Evolutionary conservation across 257 asterid genomes (phyloP), one percentile per base, ranked within the genome.

Genomic region (Coffea eugenioides): DNA sequence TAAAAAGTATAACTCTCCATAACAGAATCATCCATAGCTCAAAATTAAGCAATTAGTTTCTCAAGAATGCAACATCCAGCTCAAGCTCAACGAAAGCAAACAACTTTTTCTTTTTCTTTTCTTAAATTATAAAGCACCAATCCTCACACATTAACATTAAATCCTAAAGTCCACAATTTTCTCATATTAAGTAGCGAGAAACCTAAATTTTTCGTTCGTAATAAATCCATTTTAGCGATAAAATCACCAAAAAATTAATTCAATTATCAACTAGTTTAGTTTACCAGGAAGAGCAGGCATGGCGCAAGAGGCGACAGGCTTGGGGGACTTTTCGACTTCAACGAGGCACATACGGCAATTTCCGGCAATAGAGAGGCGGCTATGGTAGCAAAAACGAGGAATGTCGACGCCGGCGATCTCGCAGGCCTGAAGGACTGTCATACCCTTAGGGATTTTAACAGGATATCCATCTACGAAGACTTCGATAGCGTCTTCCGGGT

Each of bases 331-430:
- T 86, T 95, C 97, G 75, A 94, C 98, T 87, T 94, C 98, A 18
- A 94, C 97, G 65, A 93, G 97, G 83, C 98, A 94, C 98, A 94
- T 94, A 52, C 98, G 93, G 86, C 98, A 94, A 71, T 94, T 93
- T 3, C 99, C 99, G 18, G 99, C 99, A 79, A 95, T 95, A 12
- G 97, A 91, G 14, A 95, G 91, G 0, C 98, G 92, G 79, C 83
- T 88, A 75, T 95, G 99, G 73, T 95, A 92, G 76, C 98, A 95
- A 59, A 93, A 95, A 74, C 97, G 89, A 2, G 98, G 99, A 65
- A 95, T 90, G 83, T 95, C 99, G 62, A 95, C 96, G 21, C 99
- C 98, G 5, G 98, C 99, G 59, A 93, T 65, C 87, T 89, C 89
- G 70, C 99, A 95, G 71, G 99, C 98, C 90, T 95, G 99, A 8